A percentile compares a stretch with the other conserved stretches of the same genome.
Conservation (phyloP, 139 green algal genomes). For the Haematococcus lacustris region DNA sequence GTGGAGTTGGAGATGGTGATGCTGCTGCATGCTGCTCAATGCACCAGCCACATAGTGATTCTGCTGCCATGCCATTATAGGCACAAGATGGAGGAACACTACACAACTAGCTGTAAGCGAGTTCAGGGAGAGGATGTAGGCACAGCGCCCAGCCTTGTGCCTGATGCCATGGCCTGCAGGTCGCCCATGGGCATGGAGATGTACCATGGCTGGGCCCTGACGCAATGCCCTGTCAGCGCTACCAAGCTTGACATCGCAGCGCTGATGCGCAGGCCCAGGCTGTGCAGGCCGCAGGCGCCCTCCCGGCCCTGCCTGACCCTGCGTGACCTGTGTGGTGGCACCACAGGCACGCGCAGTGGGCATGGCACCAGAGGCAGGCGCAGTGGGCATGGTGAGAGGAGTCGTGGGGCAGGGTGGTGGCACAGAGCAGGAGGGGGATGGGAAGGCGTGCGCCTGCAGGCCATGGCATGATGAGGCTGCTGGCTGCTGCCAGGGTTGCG, state of each 20-base stretch:
- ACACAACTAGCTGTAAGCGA: too few species aligned
- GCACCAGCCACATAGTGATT: too few species aligned
- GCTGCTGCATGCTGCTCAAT: too few species aligned
- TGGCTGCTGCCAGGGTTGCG: not conserved
- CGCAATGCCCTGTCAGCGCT: conserved; percentile 1
- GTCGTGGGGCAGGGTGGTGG: not conserved
- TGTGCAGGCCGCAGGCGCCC: not conserved
- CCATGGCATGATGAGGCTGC: not conserved
- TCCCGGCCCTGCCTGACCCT: not conserved
- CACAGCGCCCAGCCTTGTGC: too few species aligned
- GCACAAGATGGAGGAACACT: too few species aligned
- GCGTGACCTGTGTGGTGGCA: not conserved
- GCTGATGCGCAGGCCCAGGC: not conserved
- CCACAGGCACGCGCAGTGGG: not conserved
- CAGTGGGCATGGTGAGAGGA: not conserved
- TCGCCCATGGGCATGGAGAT: not conserved
- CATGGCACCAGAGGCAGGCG: not conserved
- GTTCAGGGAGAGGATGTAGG: too few species aligned
- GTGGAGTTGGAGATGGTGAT: too few species aligned
- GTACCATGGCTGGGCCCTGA: conserved; percentile 11
- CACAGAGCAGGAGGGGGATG: not conserved
- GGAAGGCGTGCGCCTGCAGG: not conserved
- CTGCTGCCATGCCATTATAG: too few species aligned
- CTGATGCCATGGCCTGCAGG: not conserved
- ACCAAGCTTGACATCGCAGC: conserved; percentile 3